Percentiles rank a stretch among this genome's conserved stretches.
Evolutionary conservation across 768 basidiomycete species (phyloP).

Genomic region (Rhizopogon vinicolor): DNA sequence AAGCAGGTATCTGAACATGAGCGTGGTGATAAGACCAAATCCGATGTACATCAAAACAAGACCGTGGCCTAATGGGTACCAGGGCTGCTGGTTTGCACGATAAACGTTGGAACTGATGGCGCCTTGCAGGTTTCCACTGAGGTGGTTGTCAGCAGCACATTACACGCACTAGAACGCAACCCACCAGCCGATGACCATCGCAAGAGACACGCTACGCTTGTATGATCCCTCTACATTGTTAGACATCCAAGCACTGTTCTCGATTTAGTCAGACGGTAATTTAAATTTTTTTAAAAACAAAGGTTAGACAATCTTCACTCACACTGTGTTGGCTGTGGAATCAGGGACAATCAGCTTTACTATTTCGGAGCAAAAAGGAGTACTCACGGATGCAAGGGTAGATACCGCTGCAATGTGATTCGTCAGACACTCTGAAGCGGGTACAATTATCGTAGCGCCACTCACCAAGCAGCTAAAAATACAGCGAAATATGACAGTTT

Average conservation of each 20-base stretch:
- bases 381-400: conserved; percentile 67
- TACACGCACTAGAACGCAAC: conserved; percentile 11
- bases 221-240: conserved; percentile 76
- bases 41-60: conserved; percentile 71
- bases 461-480: conserved; percentile 65
- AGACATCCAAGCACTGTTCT: conserved; percentile 45
- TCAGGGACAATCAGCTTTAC: neutral
- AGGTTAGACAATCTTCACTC: conserved; percentile 11
- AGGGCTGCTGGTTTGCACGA: conserved; percentile 59
- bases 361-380: neutral
- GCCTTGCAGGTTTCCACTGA: conserved; percentile 68
- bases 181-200: conserved; percentile 64
- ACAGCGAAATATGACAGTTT: conserved; percentile 70
- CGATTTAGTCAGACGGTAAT: conserved; percentile 3
- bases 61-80: conserved; percentile 59
- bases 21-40: conserved; percentile 50
- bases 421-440: neutral
- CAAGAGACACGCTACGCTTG: conserved; percentile 68
- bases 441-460: neutral
- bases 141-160: neutral
- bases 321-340: conserved; percentile 56
- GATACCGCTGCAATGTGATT: conserved; percentile 47
- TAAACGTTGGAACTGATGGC: conserved; percentile 80
- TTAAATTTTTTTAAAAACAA: no score
- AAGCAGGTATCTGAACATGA: conserved; percentile 37